Evolutionary conservation across 345 rosid species (phyloP).

Genomic region (Aquilaria yunnanensis): DNA sequence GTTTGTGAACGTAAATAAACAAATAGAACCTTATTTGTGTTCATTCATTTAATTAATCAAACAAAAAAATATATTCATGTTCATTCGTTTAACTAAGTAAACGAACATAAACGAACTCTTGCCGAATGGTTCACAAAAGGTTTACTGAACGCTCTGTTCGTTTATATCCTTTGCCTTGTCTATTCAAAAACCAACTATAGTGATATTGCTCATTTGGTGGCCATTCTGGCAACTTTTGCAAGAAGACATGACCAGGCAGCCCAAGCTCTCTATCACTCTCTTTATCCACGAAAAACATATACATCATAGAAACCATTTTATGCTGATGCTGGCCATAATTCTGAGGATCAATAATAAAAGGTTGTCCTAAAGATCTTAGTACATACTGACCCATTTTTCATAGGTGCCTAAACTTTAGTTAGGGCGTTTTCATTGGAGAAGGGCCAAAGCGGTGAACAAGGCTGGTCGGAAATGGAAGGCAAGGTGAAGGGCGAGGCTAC

Average conservation of each 20-base stretch:
- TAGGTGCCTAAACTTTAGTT: conserved; percentile 94
- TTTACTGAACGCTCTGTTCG: too few species aligned
- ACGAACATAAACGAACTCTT: too few species aligned
- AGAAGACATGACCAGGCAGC: conserved; percentile 94
- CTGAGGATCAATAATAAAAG: conserved; percentile 72
- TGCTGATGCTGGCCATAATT: conserved; percentile 73
- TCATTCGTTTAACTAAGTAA: too few species aligned
- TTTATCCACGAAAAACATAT: conserved; percentile 67
- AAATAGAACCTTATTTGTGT: too few species aligned
- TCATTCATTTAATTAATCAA: too few species aligned
- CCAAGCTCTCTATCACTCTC: conserved; percentile 71
- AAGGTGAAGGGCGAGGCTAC: conserved; percentile 51
- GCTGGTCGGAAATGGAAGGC: conserved; percentile 53
- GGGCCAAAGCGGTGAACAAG: conserved; percentile 90
- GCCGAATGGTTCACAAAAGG: too few species aligned
- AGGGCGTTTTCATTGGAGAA: conserved; percentile 66
- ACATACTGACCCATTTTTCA: conserved; percentile 49
- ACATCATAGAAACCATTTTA: conserved; percentile 76
- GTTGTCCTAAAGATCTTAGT: conserved; percentile 84
- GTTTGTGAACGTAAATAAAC: too few species aligned
- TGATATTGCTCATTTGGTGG: conserved; percentile 90
- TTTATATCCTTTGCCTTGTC: too few species aligned
- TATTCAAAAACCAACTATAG: conserved; percentile 30
- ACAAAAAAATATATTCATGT: too few species aligned
- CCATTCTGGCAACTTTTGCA: conserved; percentile 83